Conservation (phyloP, 306 rosid species). For the Sphenostylis stenocarpa region DNA sequence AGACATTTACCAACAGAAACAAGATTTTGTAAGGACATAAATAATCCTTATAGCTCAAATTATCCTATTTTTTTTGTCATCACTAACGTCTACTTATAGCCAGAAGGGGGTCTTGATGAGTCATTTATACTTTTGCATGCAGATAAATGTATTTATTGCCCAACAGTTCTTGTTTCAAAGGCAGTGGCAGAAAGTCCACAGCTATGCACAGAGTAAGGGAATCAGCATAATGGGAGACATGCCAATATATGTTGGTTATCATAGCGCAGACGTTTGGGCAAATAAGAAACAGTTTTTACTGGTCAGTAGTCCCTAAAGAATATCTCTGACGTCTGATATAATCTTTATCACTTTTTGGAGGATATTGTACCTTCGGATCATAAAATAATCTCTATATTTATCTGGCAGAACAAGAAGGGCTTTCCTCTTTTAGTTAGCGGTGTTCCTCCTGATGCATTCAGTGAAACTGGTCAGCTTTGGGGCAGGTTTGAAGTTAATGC, state of each 20-base stretch:
- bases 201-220: constrained; percentile 73
- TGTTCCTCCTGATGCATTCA: constrained; percentile 96
- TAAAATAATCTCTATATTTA: constrained; percentile 27
- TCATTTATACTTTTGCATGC: constrained; percentile 41
- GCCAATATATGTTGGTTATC: constrained; percentile 98
- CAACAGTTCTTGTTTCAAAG: constrained; percentile 95
- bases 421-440: constrained; percentile 92
- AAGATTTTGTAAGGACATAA: constrained; percentile 74
- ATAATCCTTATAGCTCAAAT: constrained; percentile 30
- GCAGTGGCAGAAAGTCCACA: constrained; percentile 87
- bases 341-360: constrained; percentile 5
- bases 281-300: constrained; percentile 80
- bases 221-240: constrained; percentile 94
- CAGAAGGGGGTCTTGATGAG: constrained; percentile 35
- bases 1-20: constrained; percentile 61
- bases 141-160: constrained; percentile 83
- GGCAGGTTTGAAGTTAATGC: constrained; percentile 61
- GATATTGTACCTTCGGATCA: constrained; percentile 14
- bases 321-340: constrained; percentile 27
- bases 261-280: constrained; percentile 99
- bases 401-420: constrained; percentile 74
- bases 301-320: constrained; percentile 51
- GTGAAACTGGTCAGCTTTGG: constrained; percentile 98
- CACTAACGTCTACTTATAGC: constrained; percentile 12
- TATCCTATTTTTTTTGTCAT: constrained; percentile 22